Base-by-base conservation (phyloP, 1,139 yeast genomes). In the Candida buenavistaensis region DNA sequence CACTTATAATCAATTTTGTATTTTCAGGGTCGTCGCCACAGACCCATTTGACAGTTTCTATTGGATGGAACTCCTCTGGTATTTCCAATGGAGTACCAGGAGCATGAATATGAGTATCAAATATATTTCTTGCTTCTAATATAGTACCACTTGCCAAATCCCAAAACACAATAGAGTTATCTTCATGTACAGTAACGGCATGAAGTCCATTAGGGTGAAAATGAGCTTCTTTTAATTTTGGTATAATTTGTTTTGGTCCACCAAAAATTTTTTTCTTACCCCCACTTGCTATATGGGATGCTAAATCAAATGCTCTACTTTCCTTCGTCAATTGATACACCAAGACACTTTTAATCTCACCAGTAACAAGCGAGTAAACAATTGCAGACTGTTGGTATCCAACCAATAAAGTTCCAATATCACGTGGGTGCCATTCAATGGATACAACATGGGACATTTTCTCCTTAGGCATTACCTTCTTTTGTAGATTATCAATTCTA, bases 181-280 rank as follows among this genome's bases (percentile, higher is more conserved):
- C 97, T 13, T 65, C 78, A 54, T 90, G 95, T 2, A 80, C 75
- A 0, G 96, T 82, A 11, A 86, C 72, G 5, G 88, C 64, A 55
- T 90, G 95, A 30, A 88, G 72, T 0, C 97, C 97, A 54, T 89
- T 88, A 2, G 99, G 98, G 55, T 90, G 97, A 77, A 87, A 92
- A 26, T 79, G 68, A 0, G 96, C 82, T 35, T 78, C 79, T 2
- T 67, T 48, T 2, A 86, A 54, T 28, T 68, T 75, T 1, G 92
- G 82, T 20, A 57, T 43, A 2, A 69, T 56, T n/a, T 58, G 65
- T 38, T 66, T 68, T 4, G 63, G 54, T n/a, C 60, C 54, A 7
- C 72, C 68, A 45, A 70, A 70, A 25, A 69, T 36, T 45, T 66
- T 68, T 50, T 59, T 64, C 43, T 70, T 70, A 5, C 75, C 70